A percentile compares a stretch with the other conserved stretches of the same genome.
Conservation (phyloP, 139 green algal species). For the Limnomonas spitsbergensis region DNA sequence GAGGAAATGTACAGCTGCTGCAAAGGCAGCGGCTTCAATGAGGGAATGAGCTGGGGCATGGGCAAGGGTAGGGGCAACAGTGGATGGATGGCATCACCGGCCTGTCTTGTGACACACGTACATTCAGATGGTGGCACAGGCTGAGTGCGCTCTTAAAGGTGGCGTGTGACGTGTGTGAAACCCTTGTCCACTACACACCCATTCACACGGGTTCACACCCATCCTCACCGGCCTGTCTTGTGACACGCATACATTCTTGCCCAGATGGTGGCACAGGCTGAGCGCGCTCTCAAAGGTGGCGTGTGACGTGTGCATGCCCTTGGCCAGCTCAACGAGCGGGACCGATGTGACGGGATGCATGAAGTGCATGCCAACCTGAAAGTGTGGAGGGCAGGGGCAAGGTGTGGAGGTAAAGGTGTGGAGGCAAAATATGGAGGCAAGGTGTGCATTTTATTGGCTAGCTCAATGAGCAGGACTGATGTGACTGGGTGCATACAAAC, state of each 20-base stretch:
- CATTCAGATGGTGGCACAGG: constrained; percentile 23
- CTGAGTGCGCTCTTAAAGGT: not conserved
- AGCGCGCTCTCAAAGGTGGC: constrained; percentile 5
- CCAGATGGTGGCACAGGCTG: constrained; percentile 31
- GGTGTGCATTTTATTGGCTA: constrained; percentile 79
- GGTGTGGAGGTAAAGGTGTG: not conserved
- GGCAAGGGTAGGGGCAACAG: too few species aligned
- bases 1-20: too few species aligned
- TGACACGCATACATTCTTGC: constrained; percentile 72
- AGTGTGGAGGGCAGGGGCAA: constrained; percentile 49
- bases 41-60: too few species aligned
- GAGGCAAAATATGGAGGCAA: constrained; percentile 13
- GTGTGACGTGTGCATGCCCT: constrained; percentile 67
- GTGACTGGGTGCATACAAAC: constrained; percentile 83
- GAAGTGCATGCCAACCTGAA: constrained; percentile 82
- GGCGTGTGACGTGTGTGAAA: constrained; percentile 54
- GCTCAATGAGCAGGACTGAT: constrained; percentile 81
- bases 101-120: constrained; percentile 1
- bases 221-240: constrained; percentile 53
- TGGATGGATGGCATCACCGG: too few species aligned
- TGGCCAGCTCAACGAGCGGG: constrained; percentile 83
- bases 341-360: constrained; percentile 87
- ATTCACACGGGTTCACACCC: too few species aligned
- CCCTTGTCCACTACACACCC: too few species aligned
- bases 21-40: too few species aligned